Base-by-base conservation (phyloP, 495 filamentous ascomycete genomes). In the Parachaetomium inaequale region DNA sequence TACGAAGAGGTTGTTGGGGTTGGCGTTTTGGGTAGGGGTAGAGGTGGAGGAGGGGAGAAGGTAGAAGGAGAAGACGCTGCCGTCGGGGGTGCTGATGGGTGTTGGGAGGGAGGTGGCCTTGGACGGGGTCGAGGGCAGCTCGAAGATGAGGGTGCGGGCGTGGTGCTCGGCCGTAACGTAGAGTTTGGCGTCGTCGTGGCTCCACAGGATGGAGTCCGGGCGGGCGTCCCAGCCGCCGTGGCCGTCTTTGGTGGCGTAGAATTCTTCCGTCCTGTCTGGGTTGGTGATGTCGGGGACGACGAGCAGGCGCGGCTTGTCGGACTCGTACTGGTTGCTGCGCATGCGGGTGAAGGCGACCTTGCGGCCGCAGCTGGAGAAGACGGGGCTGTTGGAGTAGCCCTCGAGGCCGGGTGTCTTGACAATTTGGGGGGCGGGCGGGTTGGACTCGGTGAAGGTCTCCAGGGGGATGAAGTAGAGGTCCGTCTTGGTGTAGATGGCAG, bases 281-380 rank as follows among this genome's bases (percentile, higher is more conserved):
- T 88, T 83, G 7, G 74, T 74, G 51, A 91, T 71, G 70, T 85
- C 77, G 2, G 78, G 78, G 7, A 85, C 61, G 15, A 96, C 75
- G 55, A 97, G 73, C 4, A 96, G 81, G 4, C 89, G 81, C 51
- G 92, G 89, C 73, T 91, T 90, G 76, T 97, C 93, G 11, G 88
- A 88, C 75, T 98, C 93, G 70, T 98, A 96, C 25, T 91, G 91
- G 65, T 88, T 85, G 62, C 85, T 78, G 26, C 82, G 79, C 90
- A 93, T 93, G 34, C 87, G 82, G 45, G 92, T 84, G 63, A 96
- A 92, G n/a, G 87, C 93, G 10, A 92, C 82, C 50, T 81, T 81
- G 53, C 79, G 82, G 1, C 90, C 91, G 66, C 87, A 82, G 19
- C 88, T 85, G 3, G 90, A 90, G 63, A 96, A 88, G 5, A 86